Evolutionary conservation across 2,329 filamentous ascomycete species (phyloP).

Genomic region (Microascus cirrosus): DNA sequence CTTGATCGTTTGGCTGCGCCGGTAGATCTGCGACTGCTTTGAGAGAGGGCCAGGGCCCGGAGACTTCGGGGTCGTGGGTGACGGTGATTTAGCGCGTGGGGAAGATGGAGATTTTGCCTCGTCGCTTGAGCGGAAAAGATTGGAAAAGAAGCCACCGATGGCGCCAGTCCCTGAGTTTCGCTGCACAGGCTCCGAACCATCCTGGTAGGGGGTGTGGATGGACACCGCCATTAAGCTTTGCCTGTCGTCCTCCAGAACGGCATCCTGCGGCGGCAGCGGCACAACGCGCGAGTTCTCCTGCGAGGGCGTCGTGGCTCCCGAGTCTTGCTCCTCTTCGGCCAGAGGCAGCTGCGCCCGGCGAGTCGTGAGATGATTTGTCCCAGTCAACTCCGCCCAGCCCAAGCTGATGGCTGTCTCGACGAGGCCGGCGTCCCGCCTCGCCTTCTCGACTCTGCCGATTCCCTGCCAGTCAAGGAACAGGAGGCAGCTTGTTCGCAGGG

Average conservation of each 20-base stretch:
- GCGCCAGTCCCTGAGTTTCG: background rate
- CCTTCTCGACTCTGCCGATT: constrained; percentile 85
- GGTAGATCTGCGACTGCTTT: constrained; percentile 61
- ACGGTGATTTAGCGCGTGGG: constrained; percentile 18
- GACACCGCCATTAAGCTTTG: constrained; percentile 39
- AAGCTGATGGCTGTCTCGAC: constrained; percentile 89
- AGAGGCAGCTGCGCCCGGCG: constrained; percentile 32
- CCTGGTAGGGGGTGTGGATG: constrained; percentile 14
- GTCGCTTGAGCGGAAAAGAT: constrained; percentile 56
- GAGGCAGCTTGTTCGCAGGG: constrained; percentile 87
- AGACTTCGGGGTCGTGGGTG: constrained; percentile 15
- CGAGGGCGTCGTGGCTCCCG: constrained; percentile 18
- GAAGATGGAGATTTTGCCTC: constrained; percentile 30
- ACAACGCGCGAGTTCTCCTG: constrained; percentile 43
- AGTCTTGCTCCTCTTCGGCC: constrained; percentile 16
- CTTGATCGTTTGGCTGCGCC: constrained; percentile 64
- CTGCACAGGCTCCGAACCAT: constrained; percentile 9
- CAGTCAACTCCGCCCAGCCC: constrained; percentile 87
- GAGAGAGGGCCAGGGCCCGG: constrained; percentile 18
- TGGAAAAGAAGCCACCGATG: constrained; percentile 26
- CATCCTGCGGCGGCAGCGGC: constrained; percentile 57
- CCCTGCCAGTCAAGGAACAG: constrained; percentile 96
- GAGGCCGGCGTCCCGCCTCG: constrained; percentile 78
- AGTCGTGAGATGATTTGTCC: constrained; percentile 43
- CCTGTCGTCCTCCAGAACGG: constrained; percentile 56